These are phyloP conservation scores for Digitaria exilis DNA, from an alignment of 202 grass and related monocot genomes.

Conservation along the genomic window DNA sequence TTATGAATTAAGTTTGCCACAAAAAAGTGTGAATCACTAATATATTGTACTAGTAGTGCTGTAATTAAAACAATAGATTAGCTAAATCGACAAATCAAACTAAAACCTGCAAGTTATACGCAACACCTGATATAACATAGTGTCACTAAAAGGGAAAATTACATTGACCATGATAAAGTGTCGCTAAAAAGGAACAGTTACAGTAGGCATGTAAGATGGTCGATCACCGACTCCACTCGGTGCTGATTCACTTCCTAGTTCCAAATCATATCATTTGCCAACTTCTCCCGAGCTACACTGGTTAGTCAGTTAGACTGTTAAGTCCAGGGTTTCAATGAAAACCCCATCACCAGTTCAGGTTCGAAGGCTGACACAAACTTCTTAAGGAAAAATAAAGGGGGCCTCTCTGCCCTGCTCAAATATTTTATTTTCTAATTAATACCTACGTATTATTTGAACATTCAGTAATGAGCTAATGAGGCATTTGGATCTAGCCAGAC, in stretches of 20 bases:
- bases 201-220: neutral
- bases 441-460: neutral
- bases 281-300: too few relatives aligned
- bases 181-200: neutral
- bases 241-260: neutral
- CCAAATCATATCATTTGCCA: neutral
- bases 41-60: neutral
- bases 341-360: too few relatives aligned
- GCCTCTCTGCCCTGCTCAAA: too few relatives aligned
- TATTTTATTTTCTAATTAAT: too few relatives aligned
- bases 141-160: neutral
- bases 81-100: neutral
- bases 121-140: neutral
- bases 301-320: too few relatives aligned
- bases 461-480: neutral
- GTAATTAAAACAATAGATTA: constrained; percentile 19
- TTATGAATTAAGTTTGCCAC: constrained; percentile 16
- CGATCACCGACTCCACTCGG: neutral
- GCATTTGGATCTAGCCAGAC: neutral
- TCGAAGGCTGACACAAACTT: too few relatives aligned
- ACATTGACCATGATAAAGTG: neutral
- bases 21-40: constrained; percentile 9
- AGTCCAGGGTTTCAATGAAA: too few relatives aligned
- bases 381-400: too few relatives aligned
- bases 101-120: constrained; percentile 14